Percentiles rank a stretch among this genome's conserved stretches.
These are phyloP conservation scores for Venturia effusa DNA, from an alignment of 2,329 filamentous ascomycete genomes.

Conservation along the genomic window DNA sequence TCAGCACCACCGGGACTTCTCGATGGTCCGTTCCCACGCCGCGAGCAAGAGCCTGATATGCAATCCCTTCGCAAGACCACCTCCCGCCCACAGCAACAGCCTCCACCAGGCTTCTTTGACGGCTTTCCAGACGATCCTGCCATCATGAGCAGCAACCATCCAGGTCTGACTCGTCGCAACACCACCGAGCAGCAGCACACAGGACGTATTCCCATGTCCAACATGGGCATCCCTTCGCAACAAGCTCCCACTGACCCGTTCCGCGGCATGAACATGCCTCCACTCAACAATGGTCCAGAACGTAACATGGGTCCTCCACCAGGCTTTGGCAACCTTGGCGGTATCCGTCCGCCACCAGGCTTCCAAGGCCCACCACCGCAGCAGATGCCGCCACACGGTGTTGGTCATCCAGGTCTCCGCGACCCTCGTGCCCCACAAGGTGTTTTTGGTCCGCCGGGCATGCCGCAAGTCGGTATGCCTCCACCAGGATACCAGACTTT, in stretches of 20 bases:
- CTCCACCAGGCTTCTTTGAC: constrained; percentile 8
- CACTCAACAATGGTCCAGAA: not conserved
- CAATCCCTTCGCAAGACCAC: constrained; percentile 3
- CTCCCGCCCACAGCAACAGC: constrained; percentile 4
- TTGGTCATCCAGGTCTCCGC: not conserved
- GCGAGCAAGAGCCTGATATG: constrained; percentile 7
- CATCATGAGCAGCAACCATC: constrained; percentile 1
- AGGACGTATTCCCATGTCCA: constrained; percentile 4
- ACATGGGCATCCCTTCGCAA: constrained; percentile 12
- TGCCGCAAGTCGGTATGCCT: not conserved
- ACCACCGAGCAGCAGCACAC: constrained; percentile 5
- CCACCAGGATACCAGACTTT: constrained; percentile 5
- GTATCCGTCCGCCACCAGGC: constrained; percentile 9
- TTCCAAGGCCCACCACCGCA: constrained; percentile 2
- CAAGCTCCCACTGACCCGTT: constrained; percentile 8
- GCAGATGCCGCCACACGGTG: constrained; percentile 5
- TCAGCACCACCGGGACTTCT: constrained; percentile 10
- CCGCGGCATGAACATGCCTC: constrained; percentile 7
- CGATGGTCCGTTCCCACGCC: not conserved
- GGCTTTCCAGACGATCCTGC: not conserved
- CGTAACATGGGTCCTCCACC: constrained; percentile 10
- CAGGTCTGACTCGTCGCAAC: constrained; percentile 10
- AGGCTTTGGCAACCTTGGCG: not conserved
- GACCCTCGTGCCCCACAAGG: constrained; percentile 1
- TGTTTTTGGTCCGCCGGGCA: not conserved